A percentile compares a stretch with the other conserved stretches of the same genome.
Conservation (phyloP, 768 basidiomycete species). For the Cystobasidium onofrii region DNA sequence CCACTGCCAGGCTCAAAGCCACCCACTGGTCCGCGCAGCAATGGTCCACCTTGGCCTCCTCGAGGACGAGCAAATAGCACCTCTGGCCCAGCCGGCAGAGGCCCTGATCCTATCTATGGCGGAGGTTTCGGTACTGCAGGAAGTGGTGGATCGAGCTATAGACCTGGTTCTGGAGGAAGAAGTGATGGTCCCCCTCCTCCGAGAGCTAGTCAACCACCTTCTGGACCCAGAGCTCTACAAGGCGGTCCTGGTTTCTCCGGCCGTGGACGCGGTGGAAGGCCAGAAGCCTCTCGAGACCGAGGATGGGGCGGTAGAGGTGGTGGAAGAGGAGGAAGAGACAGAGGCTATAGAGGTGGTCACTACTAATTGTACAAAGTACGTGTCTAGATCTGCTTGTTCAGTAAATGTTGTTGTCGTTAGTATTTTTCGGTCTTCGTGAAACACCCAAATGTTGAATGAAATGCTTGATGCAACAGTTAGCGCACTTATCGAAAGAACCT, state of each 20-base stretch:
- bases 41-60: not conserved
- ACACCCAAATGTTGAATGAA: not conserved
- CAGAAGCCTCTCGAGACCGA: not conserved
- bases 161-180: not conserved
- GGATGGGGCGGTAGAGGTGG: not conserved
- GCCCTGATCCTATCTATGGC: not conserved
- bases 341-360: not conserved
- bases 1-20: not conserved
- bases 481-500: too few relatives aligned
- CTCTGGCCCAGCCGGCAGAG: not conserved
- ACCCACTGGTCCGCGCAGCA: not conserved
- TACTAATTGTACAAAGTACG: not conserved
- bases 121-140: conserved; percentile 11
- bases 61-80: not conserved
- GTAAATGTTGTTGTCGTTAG: not conserved
- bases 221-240: conserved; percentile 16
- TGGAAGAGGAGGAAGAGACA: not conserved
- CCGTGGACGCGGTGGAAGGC: not conserved
- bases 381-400: not conserved
- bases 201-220: conserved; percentile 10
- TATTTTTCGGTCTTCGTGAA: not conserved
- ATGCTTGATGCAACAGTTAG: not conserved
- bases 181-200: conserved; percentile 1
- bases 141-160: not conserved
- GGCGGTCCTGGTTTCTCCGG: not conserved